Evolutionary conservation across 1,284 basidiomycete genomes (phyloP), one percentile per base, ranked within the genome.

Genomic region (Ceratobasidium sp.): DNA sequence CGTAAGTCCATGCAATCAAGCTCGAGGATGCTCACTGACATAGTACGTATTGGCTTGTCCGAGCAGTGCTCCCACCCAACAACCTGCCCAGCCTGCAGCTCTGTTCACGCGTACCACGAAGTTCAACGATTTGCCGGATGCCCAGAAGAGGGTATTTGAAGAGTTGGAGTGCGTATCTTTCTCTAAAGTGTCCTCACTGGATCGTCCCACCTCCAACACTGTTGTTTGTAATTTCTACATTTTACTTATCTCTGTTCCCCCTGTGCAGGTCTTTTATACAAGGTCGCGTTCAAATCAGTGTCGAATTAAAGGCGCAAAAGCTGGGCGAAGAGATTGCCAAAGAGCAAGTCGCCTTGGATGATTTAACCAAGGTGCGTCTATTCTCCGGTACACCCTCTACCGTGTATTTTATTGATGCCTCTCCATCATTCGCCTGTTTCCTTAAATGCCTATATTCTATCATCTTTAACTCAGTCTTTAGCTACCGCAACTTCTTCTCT

Each of bases 61-160:
- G 43, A 22, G 41, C 29, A 64, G 43, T 34, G 61, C 64, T 46
- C 37, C 53, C 5, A 49, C 46, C 31, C 37, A 64, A 16, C 58
- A 37, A 31, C 14, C 27, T 22, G 31, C 61, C 46, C 65, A 63
- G 43, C n/a, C 76, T 34, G 46, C 66, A 22, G 56, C 59, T n/a
- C 81, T 85, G 0, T 90, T 92, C 78, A 88, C 86, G 19, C 92
- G 89, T 80, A 87, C 88, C 0, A 92, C 92, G 0, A 94, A 92
- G 80, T 95, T 93, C 81, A 93, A 95, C 66, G 93, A 95, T 79
- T 81, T 94, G 19, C 89, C 92, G 0, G 92, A 94, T 69, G 85
- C 87, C 1, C 77, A 89, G 48, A 90, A 89, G 81, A 88, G 82
- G 76, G 84, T 82, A 5, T 84, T 94, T 29, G 93, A 94, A 79